Evolutionary conservation across 1,284 basidiomycete species (phyloP), one percentile per base, ranked within the genome.

Genomic region (Mycena citricolor): DNA sequence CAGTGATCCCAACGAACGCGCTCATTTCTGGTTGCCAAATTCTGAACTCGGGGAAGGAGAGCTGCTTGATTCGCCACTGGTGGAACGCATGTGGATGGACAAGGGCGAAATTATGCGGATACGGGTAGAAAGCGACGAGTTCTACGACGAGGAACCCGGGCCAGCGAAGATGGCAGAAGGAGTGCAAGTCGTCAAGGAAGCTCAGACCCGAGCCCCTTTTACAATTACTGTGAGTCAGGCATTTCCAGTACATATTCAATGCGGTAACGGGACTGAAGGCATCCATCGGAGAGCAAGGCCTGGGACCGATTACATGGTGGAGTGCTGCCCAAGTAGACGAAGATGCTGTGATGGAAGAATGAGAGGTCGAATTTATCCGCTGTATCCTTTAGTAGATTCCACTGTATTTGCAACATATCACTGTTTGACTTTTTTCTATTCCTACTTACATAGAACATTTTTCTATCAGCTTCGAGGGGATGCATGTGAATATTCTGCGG

Each of bases 141-240:
- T 95, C 64, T 87, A 84, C 61, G 94, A 97, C 57, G 83, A 91
- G 53, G 90, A 94, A 57, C 94, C 94, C 0, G 90, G 90, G 2
- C 91, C 92, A 1, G 81, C 83, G 11, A 85, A 83, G 58, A 81
- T 79, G 30, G 65, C 74, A 3, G 82, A 88, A 44, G 84, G 86
- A 2, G 82, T 88, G 13, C 71, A 75, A 37, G 67, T 76, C 5
- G 69, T 70, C 53, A 64, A 66, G 21, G 79, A 81, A 51, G 66
- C 60, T 3, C 47, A 64, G 19, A 71, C 77, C 32, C 68, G 83
- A 47, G 73, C 87, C 2, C 86, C 88, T 0, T 93, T 89, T 63
- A 82, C 76, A 31, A 74, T 94, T 41, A 74, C 79, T 13, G 90
- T 92, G 54, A 44, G 12, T 46, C 17, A 13, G 6, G 28, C 40